Evolutionary conservation across 345 rosid species (phyloP).

Genomic region (Orychophragmus violaceus): DNA sequence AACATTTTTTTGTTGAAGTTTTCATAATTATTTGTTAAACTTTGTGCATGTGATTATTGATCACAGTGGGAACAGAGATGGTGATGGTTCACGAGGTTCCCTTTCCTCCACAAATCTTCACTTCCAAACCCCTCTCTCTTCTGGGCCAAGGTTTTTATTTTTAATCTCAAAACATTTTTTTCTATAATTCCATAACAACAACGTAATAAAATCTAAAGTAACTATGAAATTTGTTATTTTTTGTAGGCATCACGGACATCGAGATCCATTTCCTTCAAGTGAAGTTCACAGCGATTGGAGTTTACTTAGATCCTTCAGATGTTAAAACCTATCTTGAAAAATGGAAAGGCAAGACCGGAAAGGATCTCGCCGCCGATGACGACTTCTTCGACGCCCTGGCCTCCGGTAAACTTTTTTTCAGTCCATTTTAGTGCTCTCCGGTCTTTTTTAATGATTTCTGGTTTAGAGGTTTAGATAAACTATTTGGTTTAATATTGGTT

Average conservation of each 20-base stretch:
- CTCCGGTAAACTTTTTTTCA: constrained; percentile 41
- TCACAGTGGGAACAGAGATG: constrained; percentile 61
- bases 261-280: constrained; percentile 93
- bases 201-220: not conserved
- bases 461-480: not conserved
- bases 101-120: constrained; percentile 52
- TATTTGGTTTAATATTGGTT: not conserved
- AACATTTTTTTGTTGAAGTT: no score
- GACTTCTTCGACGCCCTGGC: constrained; percentile 74
- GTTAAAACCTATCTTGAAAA: constrained; percentile 43
- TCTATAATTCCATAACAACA: not conserved
- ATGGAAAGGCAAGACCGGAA: constrained; percentile 79
- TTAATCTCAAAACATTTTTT: not conserved
- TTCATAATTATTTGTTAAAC: not conserved
- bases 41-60: not conserved
- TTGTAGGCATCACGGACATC: constrained; percentile 76
- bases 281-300: constrained; percentile 92
- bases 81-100: constrained; percentile 70
- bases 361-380: constrained; percentile 53
- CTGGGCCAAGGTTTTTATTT: constrained; percentile 48
- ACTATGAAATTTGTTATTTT: not conserved
- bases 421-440: not conserved
- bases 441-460: not conserved
- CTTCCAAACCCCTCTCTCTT: constrained; percentile 58
- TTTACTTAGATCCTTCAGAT: constrained; percentile 71